Evolutionary conservation across 2,329 filamentous ascomycete species (phyloP), one percentile per base, ranked within the genome.

Genomic region (Aspergillus candidus): DNA sequence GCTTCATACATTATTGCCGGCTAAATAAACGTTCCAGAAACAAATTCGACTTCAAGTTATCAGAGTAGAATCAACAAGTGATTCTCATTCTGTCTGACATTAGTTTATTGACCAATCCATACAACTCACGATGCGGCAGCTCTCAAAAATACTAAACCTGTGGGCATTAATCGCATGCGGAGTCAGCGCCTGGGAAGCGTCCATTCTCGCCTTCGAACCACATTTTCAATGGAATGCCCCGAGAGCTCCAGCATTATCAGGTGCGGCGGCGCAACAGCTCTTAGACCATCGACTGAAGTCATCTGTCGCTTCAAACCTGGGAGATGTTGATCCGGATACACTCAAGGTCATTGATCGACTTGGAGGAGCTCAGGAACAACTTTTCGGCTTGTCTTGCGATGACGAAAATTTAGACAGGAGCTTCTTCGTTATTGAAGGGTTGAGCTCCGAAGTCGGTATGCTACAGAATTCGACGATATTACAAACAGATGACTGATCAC

Each of bases 391-490:
- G 18, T 37, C 46, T 17, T 33, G 41, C 18, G 41, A 43, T 13
- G 40, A 43, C 27, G 53, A 60, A 8, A 36, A 45, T 14, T 12
- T 39, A 6, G 50, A 57, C 35, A 66, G 56, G 43, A 58, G 65
- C 27, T 54, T 71, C 39, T 51, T 72, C 13, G 50, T 70, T 15
- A 47, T 65, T 34, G 80, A 86, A 62, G 71, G 85, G 32, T 65
- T 85, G 18, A 66, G 84, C 40, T 63, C 80, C 53, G 67, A 84
- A 40, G 75, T 83, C 58, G 78, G 81, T 56, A 68, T 77, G 63
- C 22, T 27, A 6, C 22, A 27, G 10, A 27, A 27, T 27, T 10
- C 8, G 22, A 8, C 22, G 22, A 27, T 27, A 27, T 7, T 73
- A 70, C 6, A 72, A 75, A 46, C 58, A 62, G 30, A 73, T 73